Evolutionary conservation across 768 basidiomycete species (phyloP).

Genomic region (Phanerochaete sordida): DNA sequence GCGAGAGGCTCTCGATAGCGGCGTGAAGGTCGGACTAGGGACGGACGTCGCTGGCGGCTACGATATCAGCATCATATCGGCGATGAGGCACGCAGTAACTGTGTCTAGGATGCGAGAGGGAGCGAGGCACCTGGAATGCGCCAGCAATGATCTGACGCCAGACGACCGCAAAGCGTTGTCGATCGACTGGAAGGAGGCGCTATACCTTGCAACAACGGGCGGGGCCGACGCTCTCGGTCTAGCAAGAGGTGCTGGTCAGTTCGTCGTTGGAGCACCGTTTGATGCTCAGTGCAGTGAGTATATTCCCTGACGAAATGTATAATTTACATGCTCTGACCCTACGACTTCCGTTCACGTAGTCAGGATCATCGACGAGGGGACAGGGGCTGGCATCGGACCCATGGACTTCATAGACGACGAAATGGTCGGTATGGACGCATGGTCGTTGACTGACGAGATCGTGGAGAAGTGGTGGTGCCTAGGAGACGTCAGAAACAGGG

Average conservation of each 20-base stretch:
- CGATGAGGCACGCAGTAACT: constrained; percentile 78
- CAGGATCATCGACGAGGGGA: constrained; percentile 14
- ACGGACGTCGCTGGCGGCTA: constrained; percentile 89
- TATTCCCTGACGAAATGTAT: background rate
- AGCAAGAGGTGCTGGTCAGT: constrained; percentile 40
- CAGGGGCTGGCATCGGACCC: constrained; percentile 46
- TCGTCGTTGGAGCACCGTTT: constrained; percentile 60
- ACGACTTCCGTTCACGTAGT: constrained; percentile 8
- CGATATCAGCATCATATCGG: constrained; percentile 67
- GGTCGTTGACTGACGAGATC: constrained; percentile 41
- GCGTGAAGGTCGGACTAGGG: constrained; percentile 75
- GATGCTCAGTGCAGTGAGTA: constrained; percentile 74
- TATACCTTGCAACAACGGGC: constrained; percentile 81
- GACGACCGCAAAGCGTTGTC: constrained; percentile 33
- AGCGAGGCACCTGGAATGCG: constrained; percentile 26
- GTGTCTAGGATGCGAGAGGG: constrained; percentile 71
- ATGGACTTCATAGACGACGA: constrained; percentile 65
- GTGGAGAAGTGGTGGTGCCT: constrained; percentile 92
- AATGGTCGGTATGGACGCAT: constrained; percentile 7
- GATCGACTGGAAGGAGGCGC: constrained; percentile 76
- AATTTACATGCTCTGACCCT: background rate
- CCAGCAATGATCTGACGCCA: background rate
- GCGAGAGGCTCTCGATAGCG: constrained; percentile 62
- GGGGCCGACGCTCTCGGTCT: constrained; percentile 71
- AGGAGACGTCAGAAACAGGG: constrained; percentile 67